phyloP scores from a whole-genome alignment of 306 rosid genomes.

The Cicer bijugum region DNA sequence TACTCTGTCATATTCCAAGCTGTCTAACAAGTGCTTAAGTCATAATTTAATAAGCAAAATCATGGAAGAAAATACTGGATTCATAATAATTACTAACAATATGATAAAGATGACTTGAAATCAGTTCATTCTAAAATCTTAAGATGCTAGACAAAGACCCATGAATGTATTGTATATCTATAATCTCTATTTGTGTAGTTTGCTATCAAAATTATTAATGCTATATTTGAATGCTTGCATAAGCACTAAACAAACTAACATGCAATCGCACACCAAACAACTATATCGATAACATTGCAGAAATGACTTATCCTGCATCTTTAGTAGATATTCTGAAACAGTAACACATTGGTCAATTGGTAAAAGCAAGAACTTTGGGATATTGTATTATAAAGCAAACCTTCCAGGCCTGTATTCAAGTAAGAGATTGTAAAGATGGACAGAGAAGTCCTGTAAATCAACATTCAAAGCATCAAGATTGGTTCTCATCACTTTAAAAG shows the following conservation, averaged over 20 bases:
- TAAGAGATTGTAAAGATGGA: conserved; percentile 89
- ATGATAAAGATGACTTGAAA: not conserved
- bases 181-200: not conserved
- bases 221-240: conserved; percentile 14
- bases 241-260: conserved; percentile 1
- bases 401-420: conserved; percentile 96
- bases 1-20: not conserved
- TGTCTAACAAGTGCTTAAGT: conserved; percentile 6
- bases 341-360: conserved; percentile 23
- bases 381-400: conserved; percentile 50
- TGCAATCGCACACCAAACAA: conserved; percentile 3
- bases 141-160: conserved; percentile 1
- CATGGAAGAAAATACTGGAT: not conserved
- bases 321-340: conserved; percentile 9
- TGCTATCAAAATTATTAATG: conserved; percentile 3
- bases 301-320: conserved; percentile 3
- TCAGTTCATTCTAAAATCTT: conserved; percentile 6
- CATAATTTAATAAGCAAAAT: conserved; percentile 24
- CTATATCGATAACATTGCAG: conserved; percentile 21
- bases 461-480: conserved; percentile 94
- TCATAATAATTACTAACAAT: conserved; percentile 14
- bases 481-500: conserved; percentile 91
- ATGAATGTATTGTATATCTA: not conserved
- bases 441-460: conserved; percentile 87
- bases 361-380: conserved; percentile 11